These are phyloP conservation scores for Castanospermum australe DNA, from an alignment of 306 rosid species.

Conservation along the genomic window DNA sequence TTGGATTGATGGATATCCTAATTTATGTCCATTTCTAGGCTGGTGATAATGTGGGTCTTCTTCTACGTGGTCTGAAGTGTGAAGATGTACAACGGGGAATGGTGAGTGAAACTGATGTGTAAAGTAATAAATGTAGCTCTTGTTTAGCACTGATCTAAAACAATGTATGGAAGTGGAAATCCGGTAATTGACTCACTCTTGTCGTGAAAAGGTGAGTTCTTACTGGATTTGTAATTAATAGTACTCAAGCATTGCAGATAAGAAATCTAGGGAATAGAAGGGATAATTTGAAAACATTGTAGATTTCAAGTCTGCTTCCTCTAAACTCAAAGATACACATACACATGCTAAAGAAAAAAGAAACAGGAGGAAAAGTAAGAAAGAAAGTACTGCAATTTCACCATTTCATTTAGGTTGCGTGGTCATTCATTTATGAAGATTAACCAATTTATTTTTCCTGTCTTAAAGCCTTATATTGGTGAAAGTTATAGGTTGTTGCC, in stretches of 20 bases:
- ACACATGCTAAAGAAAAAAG: not conserved
- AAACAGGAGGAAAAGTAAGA: not conserved
- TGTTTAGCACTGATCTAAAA: constrained; percentile 10
- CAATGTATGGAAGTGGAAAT: not conserved
- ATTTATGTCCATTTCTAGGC: constrained; percentile 49
- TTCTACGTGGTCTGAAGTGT: constrained; percentile 84
- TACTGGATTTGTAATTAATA: not conserved
- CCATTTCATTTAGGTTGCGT: constrained; percentile 1
- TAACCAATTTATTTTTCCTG: not conserved
- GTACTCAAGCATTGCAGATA: not conserved
- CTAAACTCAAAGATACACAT: not conserved
- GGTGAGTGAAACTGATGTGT: constrained; percentile 46
- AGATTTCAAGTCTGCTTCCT: not conserved
- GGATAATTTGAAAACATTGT: not conserved
- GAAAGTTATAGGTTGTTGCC: constrained; percentile 59
- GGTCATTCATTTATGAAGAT: not conserved
- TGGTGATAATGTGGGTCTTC: constrained; percentile 95
- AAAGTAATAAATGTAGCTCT: not conserved
- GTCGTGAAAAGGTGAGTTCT: not conserved
- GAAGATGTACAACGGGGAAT: constrained; percentile 88
- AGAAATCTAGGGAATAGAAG: not conserved
- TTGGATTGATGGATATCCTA: constrained; percentile 21
- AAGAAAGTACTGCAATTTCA: not conserved
- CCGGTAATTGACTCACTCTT: not conserved
- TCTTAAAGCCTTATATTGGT: not conserved